Base-by-base conservation (phyloP, 345 rosid species). In the Melaleuca quinquenervia region DNA sequence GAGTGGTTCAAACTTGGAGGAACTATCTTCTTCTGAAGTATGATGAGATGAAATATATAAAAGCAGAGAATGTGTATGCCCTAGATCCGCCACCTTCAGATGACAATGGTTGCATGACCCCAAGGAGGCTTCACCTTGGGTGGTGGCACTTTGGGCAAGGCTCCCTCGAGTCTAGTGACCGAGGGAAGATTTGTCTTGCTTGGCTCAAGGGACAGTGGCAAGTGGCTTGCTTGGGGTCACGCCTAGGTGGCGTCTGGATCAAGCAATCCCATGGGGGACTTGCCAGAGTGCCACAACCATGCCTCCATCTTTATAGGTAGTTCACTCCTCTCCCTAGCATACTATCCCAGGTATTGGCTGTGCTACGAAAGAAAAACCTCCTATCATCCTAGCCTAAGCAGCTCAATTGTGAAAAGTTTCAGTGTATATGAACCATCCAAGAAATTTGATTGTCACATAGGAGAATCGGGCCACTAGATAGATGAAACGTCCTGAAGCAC, bases 121-220 rank as follows among this genome's bases (percentile, higher is more conserved):
- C 0, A 4, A 58, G 26, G 32, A 58, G 32, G n/a, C 18, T 58
- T 58, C 1, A 7, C 70, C 8, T 1, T 0, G 1, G 6, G 22
- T 32, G 76, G 0, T 32, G 5, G 22, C 6, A 5, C 45, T 64
- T 22, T 6, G 0, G 10, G 76, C 1, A 10, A 60, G 41, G 74
- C 41, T 16, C 5, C 52, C 41, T 41, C 4, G 41, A 41, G 41
- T 41, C 41, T 4, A 41, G 41, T 4, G 4, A 41, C 4, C 41
- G 5, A 5, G 53, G 20, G 18, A 51, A 51, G 53, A 51, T 6
- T 6, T 13, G 53, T 51, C 53, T n/a, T n/a, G 15, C 45, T 1
- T 29, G 6, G 74, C 36, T 27, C 32, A 8, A n/a, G 74, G 36
- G 20, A 60, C 74, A 60, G 36, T 1, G 8, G 36, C 5, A 8